phyloP scores from a whole-genome alignment of 192 early-diverging fungal genomes.

The Podila clonocystis region DNA sequence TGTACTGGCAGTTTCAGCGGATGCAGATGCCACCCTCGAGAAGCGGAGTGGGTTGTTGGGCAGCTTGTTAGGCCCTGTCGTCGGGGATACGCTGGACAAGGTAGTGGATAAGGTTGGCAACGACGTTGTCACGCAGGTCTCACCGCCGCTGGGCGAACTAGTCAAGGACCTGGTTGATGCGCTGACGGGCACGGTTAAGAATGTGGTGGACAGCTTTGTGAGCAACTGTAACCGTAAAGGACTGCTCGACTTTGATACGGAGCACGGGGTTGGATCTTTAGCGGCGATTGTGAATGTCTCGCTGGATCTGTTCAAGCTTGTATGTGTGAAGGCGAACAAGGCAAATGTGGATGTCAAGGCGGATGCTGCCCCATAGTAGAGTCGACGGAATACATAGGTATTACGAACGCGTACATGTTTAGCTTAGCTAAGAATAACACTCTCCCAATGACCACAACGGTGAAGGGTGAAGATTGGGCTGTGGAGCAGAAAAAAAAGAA shows the following conservation, averaged over 20 bases:
- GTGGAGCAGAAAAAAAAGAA: too few species aligned
- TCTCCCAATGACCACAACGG: too few species aligned
- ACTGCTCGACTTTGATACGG: slow-evolving; percentile 19
- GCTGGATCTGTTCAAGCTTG: slow-evolving; percentile 18
- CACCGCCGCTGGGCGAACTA: not conserved
- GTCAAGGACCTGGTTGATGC: slow-evolving; percentile 7
- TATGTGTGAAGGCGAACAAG: slow-evolving; percentile 7
- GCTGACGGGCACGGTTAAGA: slow-evolving; percentile 4
- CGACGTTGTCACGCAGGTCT: not conserved
- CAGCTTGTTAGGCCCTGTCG: not conserved
- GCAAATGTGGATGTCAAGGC: slow-evolving; percentile 1
- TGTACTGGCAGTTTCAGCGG: not conserved
- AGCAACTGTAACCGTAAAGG: slow-evolving; percentile 20
- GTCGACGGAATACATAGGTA: too few species aligned
- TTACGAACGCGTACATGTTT: too few species aligned
- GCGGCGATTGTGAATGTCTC: slow-evolving; percentile 9
- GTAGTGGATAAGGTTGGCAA: not conserved
- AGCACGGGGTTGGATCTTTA: slow-evolving; percentile 4
- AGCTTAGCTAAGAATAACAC: too few species aligned
- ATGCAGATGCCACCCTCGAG: not conserved
- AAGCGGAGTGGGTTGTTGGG: slow-evolving; percentile 15
- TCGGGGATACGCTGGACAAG: not conserved
- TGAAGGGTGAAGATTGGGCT: too few species aligned
- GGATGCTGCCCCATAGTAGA: not conserved
- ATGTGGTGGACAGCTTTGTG: slow-evolving; percentile 26